These are phyloP conservation scores for Bipolaris oryzae DNA, from an alignment of 2,329 filamentous ascomycete species.

Conservation along the genomic window DNA sequence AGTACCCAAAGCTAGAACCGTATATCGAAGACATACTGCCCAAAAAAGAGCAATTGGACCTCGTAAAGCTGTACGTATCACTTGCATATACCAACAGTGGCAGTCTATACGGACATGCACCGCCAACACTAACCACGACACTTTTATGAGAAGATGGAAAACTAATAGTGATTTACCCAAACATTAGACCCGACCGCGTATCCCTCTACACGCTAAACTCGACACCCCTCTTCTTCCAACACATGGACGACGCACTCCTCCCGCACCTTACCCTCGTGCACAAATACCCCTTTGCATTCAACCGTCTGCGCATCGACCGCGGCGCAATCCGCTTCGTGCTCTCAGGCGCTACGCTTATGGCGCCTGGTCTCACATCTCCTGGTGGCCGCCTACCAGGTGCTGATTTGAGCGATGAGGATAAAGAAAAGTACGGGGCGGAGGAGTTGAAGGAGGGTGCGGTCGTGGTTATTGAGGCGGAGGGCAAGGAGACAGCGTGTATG, in stretches of 20 bases:
- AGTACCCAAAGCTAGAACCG: conserved; percentile 83
- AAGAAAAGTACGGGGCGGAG: conserved; percentile 59
- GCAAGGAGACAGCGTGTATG: conserved; percentile 88
- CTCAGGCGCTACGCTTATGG: conserved; percentile 93
- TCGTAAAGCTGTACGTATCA: conserved; percentile 75
- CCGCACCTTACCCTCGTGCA: conserved; percentile 91
- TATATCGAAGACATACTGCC: conserved; percentile 94
- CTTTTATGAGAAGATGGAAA: neutral
- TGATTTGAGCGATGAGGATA: conserved; percentile 42
- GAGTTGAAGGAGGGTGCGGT: conserved; percentile 81
- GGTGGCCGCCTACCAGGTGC: conserved; percentile 78
- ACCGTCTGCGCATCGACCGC: conserved; percentile 86
- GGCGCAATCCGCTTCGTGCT: conserved; percentile 97
- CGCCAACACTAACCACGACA: too few relatives aligned
- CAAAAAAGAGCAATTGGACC: conserved; percentile 89
- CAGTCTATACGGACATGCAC: neutral
- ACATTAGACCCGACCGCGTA: conserved; percentile 74
- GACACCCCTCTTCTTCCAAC: conserved; percentile 89
- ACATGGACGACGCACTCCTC: conserved; percentile 75
- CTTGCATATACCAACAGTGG: neutral
- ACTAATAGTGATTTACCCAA: conserved; percentile 6
- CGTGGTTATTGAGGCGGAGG: conserved; percentile 89
- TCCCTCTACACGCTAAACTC: conserved; percentile 83
- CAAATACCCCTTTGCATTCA: conserved; percentile 83
- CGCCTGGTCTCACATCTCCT: conserved; percentile 82